Evolutionary conservation across 2,329 filamentous ascomycete species (phyloP), one percentile per base, ranked within the genome.

Genomic region (Chaetomiaceae sp.): DNA sequence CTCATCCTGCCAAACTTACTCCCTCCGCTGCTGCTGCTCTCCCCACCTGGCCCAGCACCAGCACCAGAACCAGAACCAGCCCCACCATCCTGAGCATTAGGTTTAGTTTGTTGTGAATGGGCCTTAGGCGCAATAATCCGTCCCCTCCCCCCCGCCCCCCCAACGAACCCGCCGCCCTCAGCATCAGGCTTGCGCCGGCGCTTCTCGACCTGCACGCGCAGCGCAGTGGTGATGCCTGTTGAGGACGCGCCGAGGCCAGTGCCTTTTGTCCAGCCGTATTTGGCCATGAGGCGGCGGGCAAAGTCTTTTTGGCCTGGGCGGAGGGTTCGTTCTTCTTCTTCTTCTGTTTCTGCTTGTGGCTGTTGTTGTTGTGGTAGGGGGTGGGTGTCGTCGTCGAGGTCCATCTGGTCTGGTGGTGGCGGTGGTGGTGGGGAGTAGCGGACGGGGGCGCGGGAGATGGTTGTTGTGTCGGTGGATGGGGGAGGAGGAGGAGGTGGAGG

Each of bases 211-310:
- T 96, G 82, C 21, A 92, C 87, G 41, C 83, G 82, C 4, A 99
- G 73, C 4, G 91, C 88, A 19, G 90, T 88, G 48, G 89, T 77
- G 61, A 99, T 96, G 54, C 93, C 93, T 20, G 83, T 82, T 27
- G 82, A 83, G 55, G 85, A 80, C 14, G 89, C 90, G 58, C 93
- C 93, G 4, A 99, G 81, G 17, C 93, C 93, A 55, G 85, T 79
- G 20, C 93, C 93, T 63, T 91, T 86, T 31, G 83, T 85, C 88
- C 91, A 97, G 49, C 93, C 93, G 70, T 96, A 93, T 66, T 96
- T 97, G 55, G 82, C 80, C 82, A 99, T 89, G 50, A 97, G 79
- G 30, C 90, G 86, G 58, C 90, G 82, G 0, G 89, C 93, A 67
- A 96, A 96, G 45, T 85, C 87, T 57, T 83, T 80, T 67, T 95